Base-by-base conservation (phyloP, 805 yeast species). In the Wickerhamomyces chambardii region DNA sequence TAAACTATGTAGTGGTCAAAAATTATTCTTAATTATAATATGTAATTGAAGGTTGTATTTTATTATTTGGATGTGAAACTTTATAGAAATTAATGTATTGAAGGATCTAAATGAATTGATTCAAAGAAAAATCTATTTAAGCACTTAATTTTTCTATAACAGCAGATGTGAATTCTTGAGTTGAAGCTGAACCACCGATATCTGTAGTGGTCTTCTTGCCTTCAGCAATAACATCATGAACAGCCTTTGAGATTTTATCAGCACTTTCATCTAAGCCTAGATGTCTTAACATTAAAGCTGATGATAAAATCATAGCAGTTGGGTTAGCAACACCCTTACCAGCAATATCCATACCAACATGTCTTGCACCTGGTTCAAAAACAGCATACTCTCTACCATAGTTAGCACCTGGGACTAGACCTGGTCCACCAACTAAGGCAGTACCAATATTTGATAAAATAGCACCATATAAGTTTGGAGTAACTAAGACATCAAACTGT, bases 311-410 rank as follows among this genome's bases (percentile, higher is more conserved):
- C 90, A 90, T 83, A 50, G 96, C 97, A 43, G 97, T 85, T 61
- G 98, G 98, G 78, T 90, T 90, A 46, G 97, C 97, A 45, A 85
- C 73, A 72, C 86, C 84, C 66, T 84, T 76, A 58, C 95, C 97
- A 73, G 84, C 74, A 62, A 92, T 84, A 65, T 90, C 97, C 53
- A 90, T 73, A 66, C 97, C 97, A 55, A 89, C 97, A 71, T 89
- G 97, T 75, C 98, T 84, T 70, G 97, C 89, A 68, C 97, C 98
- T 55, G 98, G 97, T 73, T 90, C 98, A 64, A 92, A 90, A 43
- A 90, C 94, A 38, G 97, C 97, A 63, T 82, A 81, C 55, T 90
- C 97, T 65, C 95, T 82, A 66, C 98, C 98, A 49, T 84, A 89
- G 73, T 87, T 86, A 56, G 95, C 96, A 66, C 97, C 97, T 51